phyloP scores from a whole-genome alignment of 2,329 filamentous ascomycete species.

The Colletotrichum viniferum region DNA sequence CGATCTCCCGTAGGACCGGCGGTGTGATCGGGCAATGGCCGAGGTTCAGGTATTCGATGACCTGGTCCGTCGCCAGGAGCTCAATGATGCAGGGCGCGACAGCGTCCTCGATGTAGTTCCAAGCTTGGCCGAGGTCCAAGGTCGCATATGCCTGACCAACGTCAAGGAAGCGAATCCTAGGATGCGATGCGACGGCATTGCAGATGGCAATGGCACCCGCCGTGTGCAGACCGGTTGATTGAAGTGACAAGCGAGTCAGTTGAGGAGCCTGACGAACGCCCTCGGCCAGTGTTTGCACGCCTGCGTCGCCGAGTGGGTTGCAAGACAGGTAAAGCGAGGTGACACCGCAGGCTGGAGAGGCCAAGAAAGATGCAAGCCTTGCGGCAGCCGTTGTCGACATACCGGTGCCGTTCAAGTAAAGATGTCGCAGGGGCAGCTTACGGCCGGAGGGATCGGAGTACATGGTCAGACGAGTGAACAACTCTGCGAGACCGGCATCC shows the following conservation, averaged over 20 bases:
- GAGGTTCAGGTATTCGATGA: slow-evolving; percentile 47
- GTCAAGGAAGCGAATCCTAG: slow-evolving; percentile 42
- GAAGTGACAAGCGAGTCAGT: slow-evolving; percentile 41
- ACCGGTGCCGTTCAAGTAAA: slow-evolving; percentile 42
- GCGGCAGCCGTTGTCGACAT: slow-evolving; percentile 32
- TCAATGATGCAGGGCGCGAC: slow-evolving; percentile 34
- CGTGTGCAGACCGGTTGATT: slow-evolving; percentile 48
- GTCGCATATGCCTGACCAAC: slow-evolving; percentile 52
- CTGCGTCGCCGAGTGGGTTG: slow-evolving; percentile 40
- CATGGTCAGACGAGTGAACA: slow-evolving; percentile 43
- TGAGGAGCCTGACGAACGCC: slow-evolving; percentile 35
- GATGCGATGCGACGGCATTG: slow-evolving; percentile 36
- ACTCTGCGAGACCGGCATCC: slow-evolving; percentile 45
- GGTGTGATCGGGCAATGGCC: slow-evolving; percentile 39
- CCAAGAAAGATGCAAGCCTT: slow-evolving; percentile 37
- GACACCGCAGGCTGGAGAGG: slow-evolving; percentile 34
- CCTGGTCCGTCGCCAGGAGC: slow-evolving; percentile 34
- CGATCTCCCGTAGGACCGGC: slow-evolving; percentile 30
- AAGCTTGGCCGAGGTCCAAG: slow-evolving; percentile 46
- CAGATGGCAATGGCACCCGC: slow-evolving; percentile 42
- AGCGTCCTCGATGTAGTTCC: slow-evolving; percentile 50
- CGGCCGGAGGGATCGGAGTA: slow-evolving; percentile 29
- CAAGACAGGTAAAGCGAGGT: slow-evolving; percentile 41
- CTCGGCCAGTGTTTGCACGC: slow-evolving; percentile 31
- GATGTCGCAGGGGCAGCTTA: slow-evolving; percentile 34